Conservation (phyloP, 2,329 filamentous ascomycete species). For the Cephalotrichum gorgonifer region DNA sequence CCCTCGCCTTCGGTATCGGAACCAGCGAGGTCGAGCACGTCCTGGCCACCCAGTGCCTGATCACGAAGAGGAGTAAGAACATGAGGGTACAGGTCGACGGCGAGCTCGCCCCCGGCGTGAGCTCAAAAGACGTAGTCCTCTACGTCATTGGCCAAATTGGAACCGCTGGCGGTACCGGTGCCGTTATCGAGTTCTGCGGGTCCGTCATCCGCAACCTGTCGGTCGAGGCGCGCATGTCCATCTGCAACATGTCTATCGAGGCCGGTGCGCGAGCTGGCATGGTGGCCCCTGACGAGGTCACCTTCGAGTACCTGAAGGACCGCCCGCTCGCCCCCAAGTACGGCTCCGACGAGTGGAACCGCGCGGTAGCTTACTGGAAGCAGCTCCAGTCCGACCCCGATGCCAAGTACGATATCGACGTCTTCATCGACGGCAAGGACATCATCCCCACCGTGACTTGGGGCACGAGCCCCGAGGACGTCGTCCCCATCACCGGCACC, state of each 20-base stretch:
- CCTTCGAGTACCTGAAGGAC: constrained; percentile 91
- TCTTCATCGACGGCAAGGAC: constrained; percentile 86
- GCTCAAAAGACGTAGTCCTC: constrained; percentile 90
- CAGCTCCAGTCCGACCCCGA: constrained; percentile 75
- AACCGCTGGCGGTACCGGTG: constrained; percentile 87
- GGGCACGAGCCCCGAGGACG: constrained; percentile 95
- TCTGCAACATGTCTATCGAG: constrained; percentile 99
- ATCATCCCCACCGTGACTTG: constrained; percentile 90
- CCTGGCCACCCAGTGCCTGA: constrained; percentile 87
- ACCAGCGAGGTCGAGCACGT: constrained; percentile 99
- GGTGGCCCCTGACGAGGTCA: constrained; percentile 89
- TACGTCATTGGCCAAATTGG: constrained; percentile 90
- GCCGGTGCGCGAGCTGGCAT: constrained; percentile 90
- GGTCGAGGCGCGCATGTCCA: constrained; percentile 98
- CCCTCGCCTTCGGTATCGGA: constrained; percentile 92
- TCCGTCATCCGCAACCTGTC: constrained; percentile 82
- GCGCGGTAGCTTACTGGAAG: constrained; percentile 80
- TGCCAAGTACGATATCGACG: constrained; percentile 81
- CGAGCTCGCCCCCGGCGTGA: constrained; percentile 79
- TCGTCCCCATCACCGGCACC: constrained; percentile 84
- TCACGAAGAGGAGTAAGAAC: constrained; percentile 94
- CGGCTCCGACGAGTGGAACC: constrained; percentile 81
- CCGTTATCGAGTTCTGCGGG: constrained; percentile 95
- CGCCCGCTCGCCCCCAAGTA: constrained; percentile 78
- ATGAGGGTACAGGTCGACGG: constrained; percentile 96